A percentile compares a stretch with the other conserved stretches of the same genome.
Conservation (phyloP, 2,329 filamentous ascomycete genomes). For the Alternaria gansuensis region DNA sequence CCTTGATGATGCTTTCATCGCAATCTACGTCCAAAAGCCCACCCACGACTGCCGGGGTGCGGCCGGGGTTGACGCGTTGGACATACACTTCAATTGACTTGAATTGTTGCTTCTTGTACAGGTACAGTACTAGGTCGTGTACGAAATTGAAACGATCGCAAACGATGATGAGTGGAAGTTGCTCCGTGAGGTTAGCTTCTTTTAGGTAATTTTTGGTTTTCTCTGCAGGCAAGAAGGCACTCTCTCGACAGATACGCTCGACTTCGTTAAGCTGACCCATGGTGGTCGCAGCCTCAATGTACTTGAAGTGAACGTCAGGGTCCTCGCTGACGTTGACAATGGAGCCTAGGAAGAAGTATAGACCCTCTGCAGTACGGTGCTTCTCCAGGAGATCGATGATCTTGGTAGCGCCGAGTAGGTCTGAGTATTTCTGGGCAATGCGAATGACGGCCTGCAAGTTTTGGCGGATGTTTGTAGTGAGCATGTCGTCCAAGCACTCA, state of each 20-base stretch:
- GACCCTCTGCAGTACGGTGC: constrained; percentile 94
- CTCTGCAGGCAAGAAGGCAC: constrained; percentile 75
- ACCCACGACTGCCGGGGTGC: constrained; percentile 91
- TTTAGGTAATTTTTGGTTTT: constrained; percentile 99
- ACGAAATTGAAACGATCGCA: constrained; percentile 99
- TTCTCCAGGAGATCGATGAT: constrained; percentile 96
- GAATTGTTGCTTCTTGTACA: constrained; percentile 99
- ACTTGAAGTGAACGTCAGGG: constrained; percentile 97
- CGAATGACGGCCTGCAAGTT: constrained; percentile 95
- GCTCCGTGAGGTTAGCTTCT: constrained; percentile 89
- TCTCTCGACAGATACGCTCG: constrained; percentile 95
- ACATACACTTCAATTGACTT: constrained; percentile 99
- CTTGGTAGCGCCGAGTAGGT: constrained; percentile 84
- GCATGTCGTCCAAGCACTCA: constrained; percentile 94
- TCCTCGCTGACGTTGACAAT: constrained; percentile 98
- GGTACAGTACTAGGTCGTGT: constrained; percentile 92
- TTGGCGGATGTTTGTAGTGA: constrained; percentile 94
- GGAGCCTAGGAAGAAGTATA: constrained; percentile 98
- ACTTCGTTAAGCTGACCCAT: constrained; percentile 96
- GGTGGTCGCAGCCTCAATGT: constrained; percentile 94
- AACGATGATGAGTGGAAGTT: constrained; percentile 95
- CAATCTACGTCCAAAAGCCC: constrained; percentile 96
- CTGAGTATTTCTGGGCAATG: constrained; percentile 96
- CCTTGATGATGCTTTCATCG: constrained; percentile 95
- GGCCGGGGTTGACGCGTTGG: constrained; percentile 90